These are phyloP conservation scores for Primulina tabacum DNA, from an alignment of 257 asterid genomes.

Conservation along the genomic window DNA sequence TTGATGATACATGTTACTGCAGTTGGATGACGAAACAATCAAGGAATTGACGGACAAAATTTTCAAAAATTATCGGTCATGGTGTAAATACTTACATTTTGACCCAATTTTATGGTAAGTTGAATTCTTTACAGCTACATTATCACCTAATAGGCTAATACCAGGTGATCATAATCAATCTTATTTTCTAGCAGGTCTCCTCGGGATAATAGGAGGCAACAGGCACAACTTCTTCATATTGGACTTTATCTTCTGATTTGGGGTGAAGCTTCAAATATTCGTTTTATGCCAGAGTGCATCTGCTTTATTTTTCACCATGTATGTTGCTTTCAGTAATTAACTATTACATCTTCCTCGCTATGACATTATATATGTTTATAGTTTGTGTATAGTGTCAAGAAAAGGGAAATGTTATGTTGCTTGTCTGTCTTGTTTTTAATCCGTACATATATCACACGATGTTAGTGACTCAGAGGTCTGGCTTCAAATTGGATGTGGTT, in stretches of 20 bases:
- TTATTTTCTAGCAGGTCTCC: constrained; percentile 54
- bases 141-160: constrained; percentile 16
- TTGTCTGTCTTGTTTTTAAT: not conserved
- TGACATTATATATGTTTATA: not conserved
- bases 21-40: constrained; percentile 66
- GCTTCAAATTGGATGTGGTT: not conserved
- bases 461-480: not conserved
- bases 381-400: not conserved
- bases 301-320: constrained; percentile 95
- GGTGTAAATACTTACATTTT: constrained; percentile 84
- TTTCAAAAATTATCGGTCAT: constrained; percentile 76
- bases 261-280: constrained; percentile 99
- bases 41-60: constrained; percentile 63
- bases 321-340: constrained; percentile 34
- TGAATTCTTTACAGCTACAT: constrained; percentile 23
- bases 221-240: constrained; percentile 86
- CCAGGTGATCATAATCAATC: constrained; percentile 9
- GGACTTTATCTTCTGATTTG: constrained; percentile 95
- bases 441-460: not conserved
- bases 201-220: constrained; percentile 55
- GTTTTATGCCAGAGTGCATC: constrained; percentile 97
- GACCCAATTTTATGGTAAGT: constrained; percentile 71
- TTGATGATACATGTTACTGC: constrained; percentile 32
- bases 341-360: constrained; percentile 16
- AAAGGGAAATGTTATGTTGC: not conserved